phyloP scores from a whole-genome alignment of 192 early-diverging fungal genomes.

The Coemansia sp. region DNA sequence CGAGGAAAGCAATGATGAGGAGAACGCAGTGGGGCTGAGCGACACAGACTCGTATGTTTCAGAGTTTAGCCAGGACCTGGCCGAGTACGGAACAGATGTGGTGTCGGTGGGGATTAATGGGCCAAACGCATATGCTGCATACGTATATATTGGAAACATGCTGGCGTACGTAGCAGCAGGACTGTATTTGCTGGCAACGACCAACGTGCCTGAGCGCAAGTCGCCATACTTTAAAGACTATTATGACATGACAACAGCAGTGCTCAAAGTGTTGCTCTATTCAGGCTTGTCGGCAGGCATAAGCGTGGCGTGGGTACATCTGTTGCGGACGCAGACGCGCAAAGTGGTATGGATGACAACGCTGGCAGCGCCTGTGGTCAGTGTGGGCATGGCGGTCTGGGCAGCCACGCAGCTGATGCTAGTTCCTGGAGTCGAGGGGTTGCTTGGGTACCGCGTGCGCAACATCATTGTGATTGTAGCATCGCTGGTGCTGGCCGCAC shows the following conservation, averaged over 20 bases:
- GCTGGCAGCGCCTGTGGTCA: conserved; percentile 38
- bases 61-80: conserved; percentile 51
- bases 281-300: conserved; percentile 24
- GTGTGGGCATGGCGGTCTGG: conserved; percentile 42
- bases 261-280: conserved; percentile 19
- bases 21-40: conserved; percentile 4
- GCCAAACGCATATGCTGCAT: conserved; percentile 30
- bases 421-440: conserved; percentile 27
- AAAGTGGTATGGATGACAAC: conserved; percentile 52
- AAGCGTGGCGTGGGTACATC: conserved; percentile 41
- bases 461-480: conserved; percentile 27
- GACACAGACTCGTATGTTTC: conserved; percentile 46
- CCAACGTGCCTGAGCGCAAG: conserved; percentile 24
- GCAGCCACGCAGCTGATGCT: conserved; percentile 30
- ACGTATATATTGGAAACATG: conserved; percentile 32
- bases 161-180: conserved; percentile 16
- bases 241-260: conserved; percentile 34
- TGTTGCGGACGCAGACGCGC: conserved; percentile 43
- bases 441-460: conserved; percentile 39
- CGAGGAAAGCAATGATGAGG: conserved; percentile 18
- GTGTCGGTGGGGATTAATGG: conserved; percentile 24
- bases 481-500: conserved; percentile 35
- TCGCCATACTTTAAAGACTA: conserved; percentile 47
- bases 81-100: conserved; percentile 23
- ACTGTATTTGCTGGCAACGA: conserved; percentile 27